Evolutionary conservation across 2,329 filamentous ascomycete species (phyloP).

Genomic region (Alternaria brassicae): DNA sequence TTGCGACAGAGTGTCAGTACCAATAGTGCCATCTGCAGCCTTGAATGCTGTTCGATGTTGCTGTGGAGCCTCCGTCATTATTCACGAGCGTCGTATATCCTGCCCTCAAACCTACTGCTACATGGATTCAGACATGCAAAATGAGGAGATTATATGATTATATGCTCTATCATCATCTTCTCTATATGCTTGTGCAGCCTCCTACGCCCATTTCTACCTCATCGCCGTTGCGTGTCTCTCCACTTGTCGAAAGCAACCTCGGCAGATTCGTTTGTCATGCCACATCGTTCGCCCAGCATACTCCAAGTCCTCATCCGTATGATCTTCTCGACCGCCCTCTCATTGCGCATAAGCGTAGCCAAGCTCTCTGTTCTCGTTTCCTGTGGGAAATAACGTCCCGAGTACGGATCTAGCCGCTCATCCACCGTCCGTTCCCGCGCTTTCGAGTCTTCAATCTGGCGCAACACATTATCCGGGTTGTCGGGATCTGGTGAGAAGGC

Average conservation of each 20-base stretch:
- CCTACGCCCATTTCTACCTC: background rate
- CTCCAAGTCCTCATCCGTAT: slow-evolving; percentile 84
- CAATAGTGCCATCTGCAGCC: background rate
- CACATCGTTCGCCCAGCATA: slow-evolving; percentile 77
- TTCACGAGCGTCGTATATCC: background rate
- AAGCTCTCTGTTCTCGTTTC: slow-evolving; percentile 83
- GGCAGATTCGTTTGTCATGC: slow-evolving; percentile 57
- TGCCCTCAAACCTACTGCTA: background rate
- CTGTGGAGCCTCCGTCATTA: background rate
- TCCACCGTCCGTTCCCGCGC: slow-evolving; percentile 79
- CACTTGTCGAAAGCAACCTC: slow-evolving; percentile 48
- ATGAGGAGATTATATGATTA: slow-evolving; percentile 20
- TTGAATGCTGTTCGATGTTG: background rate
- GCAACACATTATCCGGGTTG: slow-evolving; percentile 76
- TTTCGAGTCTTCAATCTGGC: slow-evolving; percentile 73
- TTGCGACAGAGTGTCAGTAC: no score
- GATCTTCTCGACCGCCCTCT: slow-evolving; percentile 78
- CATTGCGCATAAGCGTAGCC: slow-evolving; percentile 75
- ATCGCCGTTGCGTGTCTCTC: slow-evolving; percentile 29
- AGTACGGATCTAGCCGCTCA: slow-evolving; percentile 92
- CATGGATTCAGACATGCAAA: background rate
- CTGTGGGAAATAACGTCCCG: slow-evolving; percentile 76
- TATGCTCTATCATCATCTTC: background rate
- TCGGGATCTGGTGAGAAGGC: slow-evolving; percentile 86
- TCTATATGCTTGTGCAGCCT: background rate